Percentiles rank a stretch among this genome's conserved stretches.
Evolutionary conservation across 305 asterid genomes (phyloP).

Genomic region (Fraxinus xanthoxyloides): DNA sequence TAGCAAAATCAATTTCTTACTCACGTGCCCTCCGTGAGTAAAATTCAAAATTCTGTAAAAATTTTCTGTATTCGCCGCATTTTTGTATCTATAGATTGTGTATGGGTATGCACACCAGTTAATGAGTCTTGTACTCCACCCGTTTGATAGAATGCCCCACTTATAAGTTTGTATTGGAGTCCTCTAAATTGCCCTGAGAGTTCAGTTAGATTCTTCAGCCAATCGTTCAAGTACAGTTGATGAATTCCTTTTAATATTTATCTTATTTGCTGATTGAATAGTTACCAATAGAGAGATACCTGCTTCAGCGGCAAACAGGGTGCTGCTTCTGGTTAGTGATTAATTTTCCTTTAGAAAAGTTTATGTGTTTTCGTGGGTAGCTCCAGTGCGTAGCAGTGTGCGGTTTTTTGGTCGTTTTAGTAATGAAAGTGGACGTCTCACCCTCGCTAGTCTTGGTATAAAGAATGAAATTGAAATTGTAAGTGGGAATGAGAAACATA

Average conservation of each 20-base stretch:
- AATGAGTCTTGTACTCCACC: slow-evolving; percentile 29
- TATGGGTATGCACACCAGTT: too few relatives aligned
- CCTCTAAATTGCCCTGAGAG: neutral
- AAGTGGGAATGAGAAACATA: slow-evolving; percentile 44
- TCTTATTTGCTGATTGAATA: neutral
- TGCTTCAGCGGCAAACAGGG: slow-evolving; percentile 54
- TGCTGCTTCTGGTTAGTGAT: slow-evolving; percentile 56
- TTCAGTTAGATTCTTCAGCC: neutral
- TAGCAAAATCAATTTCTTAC: too few relatives aligned
- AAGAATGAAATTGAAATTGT: slow-evolving; percentile 31
- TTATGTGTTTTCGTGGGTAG: slow-evolving; percentile 35
- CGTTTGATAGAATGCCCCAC: slow-evolving; percentile 46
- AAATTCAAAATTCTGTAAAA: too few relatives aligned
- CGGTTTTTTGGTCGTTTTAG: slow-evolving; percentile 35
- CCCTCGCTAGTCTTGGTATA: slow-evolving; percentile 71
- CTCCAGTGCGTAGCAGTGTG: slow-evolving; percentile 39
- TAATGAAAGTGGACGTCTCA: slow-evolving; percentile 51
- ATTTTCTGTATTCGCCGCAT: too few relatives aligned
- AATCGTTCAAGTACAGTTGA: neutral
- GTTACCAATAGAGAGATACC: slow-evolving; percentile 38
- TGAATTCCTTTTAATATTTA: neutral
- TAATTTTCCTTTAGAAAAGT: slow-evolving; percentile 40
- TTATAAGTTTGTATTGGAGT: neutral
- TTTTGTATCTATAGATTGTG: too few relatives aligned
- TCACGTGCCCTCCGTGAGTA: too few relatives aligned